phyloP scores from a whole-genome alignment of 352 stramenopile species.

The Phytophthora pistaciae region DNA sequence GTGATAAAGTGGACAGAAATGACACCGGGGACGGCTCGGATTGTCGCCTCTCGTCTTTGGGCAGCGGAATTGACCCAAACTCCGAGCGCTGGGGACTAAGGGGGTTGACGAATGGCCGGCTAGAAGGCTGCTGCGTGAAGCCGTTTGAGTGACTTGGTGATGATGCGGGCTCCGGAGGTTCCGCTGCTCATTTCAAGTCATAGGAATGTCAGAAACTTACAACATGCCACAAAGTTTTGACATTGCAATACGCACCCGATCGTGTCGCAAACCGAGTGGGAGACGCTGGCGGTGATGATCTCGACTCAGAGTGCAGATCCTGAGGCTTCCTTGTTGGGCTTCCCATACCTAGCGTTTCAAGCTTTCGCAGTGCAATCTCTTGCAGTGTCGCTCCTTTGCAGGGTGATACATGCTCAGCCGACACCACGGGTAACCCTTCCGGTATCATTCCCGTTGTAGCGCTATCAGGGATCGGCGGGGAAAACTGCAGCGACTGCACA shows the following conservation, averaged over 20 bases:
- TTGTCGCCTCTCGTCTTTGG: slow-evolving; percentile 7
- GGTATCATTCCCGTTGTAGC: slow-evolving; percentile 34
- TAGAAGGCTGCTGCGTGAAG: slow-evolving; percentile 12
- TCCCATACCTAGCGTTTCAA: slow-evolving; percentile 45
- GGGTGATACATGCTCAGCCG: slow-evolving; percentile 48
- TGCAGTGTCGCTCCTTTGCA: slow-evolving; percentile 53
- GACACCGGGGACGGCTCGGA: slow-evolving; percentile 20
- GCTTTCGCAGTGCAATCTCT: slow-evolving; percentile 51
- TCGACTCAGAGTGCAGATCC: background rate
- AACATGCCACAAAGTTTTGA: background rate
- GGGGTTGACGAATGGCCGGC: slow-evolving; percentile 7
- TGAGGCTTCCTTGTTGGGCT: slow-evolving; percentile 25
- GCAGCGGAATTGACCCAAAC: background rate
- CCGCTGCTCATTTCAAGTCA: slow-evolving; percentile 18
- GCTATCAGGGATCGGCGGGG: slow-evolving; percentile 42
- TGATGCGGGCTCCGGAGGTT: slow-evolving; percentile 10
- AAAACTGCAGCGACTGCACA: slow-evolving; percentile 73
- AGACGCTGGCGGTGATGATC: slow-evolving; percentile 14
- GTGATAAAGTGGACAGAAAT: slow-evolving; percentile 25
- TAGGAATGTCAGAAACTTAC: background rate
- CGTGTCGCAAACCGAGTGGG: slow-evolving; percentile 33
- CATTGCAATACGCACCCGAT: slow-evolving; percentile 15
- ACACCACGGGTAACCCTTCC: slow-evolving; percentile 55
- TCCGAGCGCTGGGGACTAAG: slow-evolving; percentile 2
- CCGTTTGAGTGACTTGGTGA: slow-evolving; percentile 17